phyloP scores from a whole-genome alignment of 306 rosid genomes.

The Quercus glauca region DNA sequence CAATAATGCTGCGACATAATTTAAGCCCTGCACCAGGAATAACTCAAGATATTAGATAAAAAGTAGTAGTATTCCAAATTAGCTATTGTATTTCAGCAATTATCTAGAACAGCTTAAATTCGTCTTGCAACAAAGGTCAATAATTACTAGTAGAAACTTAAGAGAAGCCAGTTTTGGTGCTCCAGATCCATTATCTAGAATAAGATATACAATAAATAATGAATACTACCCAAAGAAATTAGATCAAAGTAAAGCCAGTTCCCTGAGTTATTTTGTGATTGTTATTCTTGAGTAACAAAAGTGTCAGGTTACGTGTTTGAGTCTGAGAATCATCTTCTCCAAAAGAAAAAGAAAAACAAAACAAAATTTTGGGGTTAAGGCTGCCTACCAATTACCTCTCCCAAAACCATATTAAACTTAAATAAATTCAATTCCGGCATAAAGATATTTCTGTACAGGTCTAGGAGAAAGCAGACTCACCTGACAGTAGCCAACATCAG shows the following conservation, averaged over 20 bases:
- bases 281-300: not conserved
- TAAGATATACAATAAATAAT: not conserved
- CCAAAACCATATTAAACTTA: too few relatives aligned
- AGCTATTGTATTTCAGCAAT: slow-evolving; percentile 3
- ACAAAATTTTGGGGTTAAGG: too few relatives aligned
- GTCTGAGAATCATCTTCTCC: too few relatives aligned
- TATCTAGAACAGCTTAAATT: not conserved
- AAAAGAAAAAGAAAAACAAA: too few relatives aligned
- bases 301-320: too few relatives aligned
- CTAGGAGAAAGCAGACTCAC: slow-evolving; percentile 32
- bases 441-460: too few relatives aligned
- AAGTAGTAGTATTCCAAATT: slow-evolving; percentile 16
- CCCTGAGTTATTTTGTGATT: not conserved
- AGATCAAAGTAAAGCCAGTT: not conserved
- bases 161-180: not conserved
- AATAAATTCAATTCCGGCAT: too few relatives aligned
- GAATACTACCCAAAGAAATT: not conserved
- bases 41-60: slow-evolving; percentile 11
- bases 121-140: not conserved
- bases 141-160: not conserved
- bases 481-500: slow-evolving; percentile 99
- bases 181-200: not conserved
- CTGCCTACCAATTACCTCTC: too few relatives aligned
- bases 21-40: slow-evolving; percentile 72
- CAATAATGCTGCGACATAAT: slow-evolving; percentile 91